Percentiles rank a stretch among this genome's conserved stretches.
Evolutionary conservation across 441 rosid species (phyloP).

Genomic region (Euphorbia corollata): DNA sequence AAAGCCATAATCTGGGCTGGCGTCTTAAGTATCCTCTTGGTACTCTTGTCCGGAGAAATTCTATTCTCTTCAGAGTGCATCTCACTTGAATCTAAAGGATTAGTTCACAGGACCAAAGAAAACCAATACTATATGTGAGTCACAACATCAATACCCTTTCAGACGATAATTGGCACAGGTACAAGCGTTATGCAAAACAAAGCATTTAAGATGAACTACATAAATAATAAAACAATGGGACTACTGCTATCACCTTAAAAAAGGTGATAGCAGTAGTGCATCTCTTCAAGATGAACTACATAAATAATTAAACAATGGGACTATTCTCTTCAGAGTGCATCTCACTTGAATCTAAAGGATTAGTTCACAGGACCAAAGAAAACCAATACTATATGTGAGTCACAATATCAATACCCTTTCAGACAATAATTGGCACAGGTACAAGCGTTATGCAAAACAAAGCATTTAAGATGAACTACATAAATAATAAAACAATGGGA

Average conservation of each 20-base stretch:
- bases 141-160: background rate
- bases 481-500: background rate
- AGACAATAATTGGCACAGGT: background rate
- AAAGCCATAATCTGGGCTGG: constrained; percentile 62
- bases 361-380: background rate
- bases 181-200: background rate
- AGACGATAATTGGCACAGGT: background rate
- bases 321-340: constrained; percentile 51
- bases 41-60: constrained; percentile 43
- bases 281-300: background rate
- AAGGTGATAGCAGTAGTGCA: no score
- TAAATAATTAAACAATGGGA: background rate
- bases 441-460: background rate
- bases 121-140: constrained; percentile 7
- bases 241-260: background rate
- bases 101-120: background rate
- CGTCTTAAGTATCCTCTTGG: constrained; percentile 62
- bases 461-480: background rate
- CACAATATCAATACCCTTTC: background rate
- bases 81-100: constrained; percentile 49
- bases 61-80: constrained; percentile 51
- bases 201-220: background rate
- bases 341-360: constrained; percentile 49
- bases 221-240: background rate
- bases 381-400: constrained; percentile 7